phyloP scores from a whole-genome alignment of 2,329 filamentous ascomycete species.

The Colletotrichum sp. region DNA sequence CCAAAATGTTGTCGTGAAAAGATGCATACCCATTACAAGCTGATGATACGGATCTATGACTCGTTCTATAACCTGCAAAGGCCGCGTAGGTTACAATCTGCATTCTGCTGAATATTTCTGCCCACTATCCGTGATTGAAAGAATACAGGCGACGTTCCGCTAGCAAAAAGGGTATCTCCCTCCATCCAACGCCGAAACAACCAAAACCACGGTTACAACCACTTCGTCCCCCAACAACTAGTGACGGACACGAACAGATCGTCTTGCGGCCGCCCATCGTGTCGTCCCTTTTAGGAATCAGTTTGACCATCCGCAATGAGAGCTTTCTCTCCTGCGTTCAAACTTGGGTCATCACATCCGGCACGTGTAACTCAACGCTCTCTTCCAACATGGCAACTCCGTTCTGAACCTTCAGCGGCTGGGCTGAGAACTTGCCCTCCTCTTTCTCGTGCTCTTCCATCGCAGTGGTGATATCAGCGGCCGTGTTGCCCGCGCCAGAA shows the following conservation, averaged over 20 bases:
- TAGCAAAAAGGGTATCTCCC: background rate
- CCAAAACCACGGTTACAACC: background rate
- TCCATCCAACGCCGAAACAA: slow-evolving; percentile 3
- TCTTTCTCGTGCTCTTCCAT: slow-evolving; percentile 37
- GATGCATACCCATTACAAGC: background rate
- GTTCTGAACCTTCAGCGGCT: slow-evolving; percentile 51
- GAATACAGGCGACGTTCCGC: background rate
- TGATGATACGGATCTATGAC: background rate
- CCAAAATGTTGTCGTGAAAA: background rate
- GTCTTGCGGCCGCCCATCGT: background rate
- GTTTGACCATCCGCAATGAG: background rate
- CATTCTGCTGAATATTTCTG: background rate
- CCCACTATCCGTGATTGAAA: background rate
- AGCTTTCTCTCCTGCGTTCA: slow-evolving; percentile 1
- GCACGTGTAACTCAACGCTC: slow-evolving; percentile 50
- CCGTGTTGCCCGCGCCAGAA: background rate
- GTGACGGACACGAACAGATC: background rate
- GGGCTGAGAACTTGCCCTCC: slow-evolving; percentile 38
- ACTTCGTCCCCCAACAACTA: background rate
- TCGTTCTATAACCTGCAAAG: background rate
- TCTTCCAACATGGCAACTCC: slow-evolving; percentile 64
- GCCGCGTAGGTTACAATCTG: background rate
- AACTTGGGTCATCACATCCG: slow-evolving; percentile 46
- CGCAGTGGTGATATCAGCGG: background rate
- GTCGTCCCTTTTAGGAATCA: background rate